Evolutionary conservation across 306 rosid species (phyloP).

Genomic region (Vigna reflexopilosa): DNA sequence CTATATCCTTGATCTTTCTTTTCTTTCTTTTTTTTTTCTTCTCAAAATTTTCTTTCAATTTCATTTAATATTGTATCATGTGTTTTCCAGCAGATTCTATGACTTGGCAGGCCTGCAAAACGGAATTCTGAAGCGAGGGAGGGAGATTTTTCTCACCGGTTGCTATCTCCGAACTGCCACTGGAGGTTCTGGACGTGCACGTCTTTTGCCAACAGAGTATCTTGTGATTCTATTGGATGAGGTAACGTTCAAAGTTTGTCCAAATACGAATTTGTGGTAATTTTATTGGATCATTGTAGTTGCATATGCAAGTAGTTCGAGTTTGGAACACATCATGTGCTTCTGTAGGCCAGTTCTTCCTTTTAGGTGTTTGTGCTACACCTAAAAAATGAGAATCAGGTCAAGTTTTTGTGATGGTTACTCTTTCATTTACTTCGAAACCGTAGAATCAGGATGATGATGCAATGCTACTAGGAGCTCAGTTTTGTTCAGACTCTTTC

Average conservation of each 20-base stretch:
- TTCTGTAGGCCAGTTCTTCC: slow-evolving; percentile 26
- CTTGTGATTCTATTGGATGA: slow-evolving; percentile 81
- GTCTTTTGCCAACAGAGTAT: slow-evolving; percentile 94
- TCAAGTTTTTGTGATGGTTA: slow-evolving; percentile 31
- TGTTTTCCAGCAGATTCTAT: slow-evolving; percentile 68
- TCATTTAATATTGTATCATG: slow-evolving; percentile 26
- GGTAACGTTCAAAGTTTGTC: slow-evolving; percentile 54
- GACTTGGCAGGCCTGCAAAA: slow-evolving; percentile 61
- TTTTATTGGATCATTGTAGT: slow-evolving; percentile 31
- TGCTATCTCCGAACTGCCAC: slow-evolving; percentile 86
- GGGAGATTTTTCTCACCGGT: slow-evolving; percentile 90
- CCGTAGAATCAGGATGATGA: slow-evolving; percentile 84
- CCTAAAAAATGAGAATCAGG: slow-evolving; percentile 16
- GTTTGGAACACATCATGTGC: slow-evolving; percentile 27
- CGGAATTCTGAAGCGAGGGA: slow-evolving; percentile 86
- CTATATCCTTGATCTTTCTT: too few species aligned
- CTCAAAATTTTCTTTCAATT: too few species aligned
- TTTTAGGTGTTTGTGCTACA: slow-evolving; percentile 17
- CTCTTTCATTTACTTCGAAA: slow-evolving; percentile 29
- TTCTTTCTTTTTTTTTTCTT: too few species aligned
- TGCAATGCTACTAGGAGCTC: slow-evolving; percentile 88
- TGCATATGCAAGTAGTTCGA: slow-evolving; percentile 18
- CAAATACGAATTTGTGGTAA: neutral
- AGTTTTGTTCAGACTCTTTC: slow-evolving; percentile 86
- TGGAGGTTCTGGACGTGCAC: slow-evolving; percentile 69